These are phyloP conservation scores for Helianthus annuus DNA, from an alignment of 129 eudicot species.

Conservation along the genomic window HanXRQr2.0-SUNRISE NC_035442.2:6548205-6548704, in stretches of 20 bases:
- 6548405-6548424: not conserved
- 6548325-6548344: not conserved
- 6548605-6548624: too few relatives aligned
- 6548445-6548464: not conserved
- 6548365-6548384: too few relatives aligned
- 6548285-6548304: conserved; percentile 10
- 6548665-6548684: too few relatives aligned
- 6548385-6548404: not conserved
- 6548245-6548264: not conserved
- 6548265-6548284: not conserved
- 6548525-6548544: too few relatives aligned
- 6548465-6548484: not conserved
- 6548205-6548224: not conserved
- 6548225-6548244: not conserved
- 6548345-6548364: not conserved
- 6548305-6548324: conserved; percentile 19
- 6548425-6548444: conserved; percentile 2
- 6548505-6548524: too few relatives aligned
- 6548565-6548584: too few relatives aligned
- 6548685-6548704: too few relatives aligned
- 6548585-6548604: too few relatives aligned
- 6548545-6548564: too few relatives aligned
- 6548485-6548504: conserved; percentile 15
- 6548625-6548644: too few relatives aligned
- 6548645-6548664: too few relatives aligned